Percentiles rank a stretch among this genome's conserved stretches.
These are phyloP conservation scores for Lactifluus subvellereus DNA, from an alignment of 768 basidiomycete genomes.

Conservation along the genomic window DNA sequence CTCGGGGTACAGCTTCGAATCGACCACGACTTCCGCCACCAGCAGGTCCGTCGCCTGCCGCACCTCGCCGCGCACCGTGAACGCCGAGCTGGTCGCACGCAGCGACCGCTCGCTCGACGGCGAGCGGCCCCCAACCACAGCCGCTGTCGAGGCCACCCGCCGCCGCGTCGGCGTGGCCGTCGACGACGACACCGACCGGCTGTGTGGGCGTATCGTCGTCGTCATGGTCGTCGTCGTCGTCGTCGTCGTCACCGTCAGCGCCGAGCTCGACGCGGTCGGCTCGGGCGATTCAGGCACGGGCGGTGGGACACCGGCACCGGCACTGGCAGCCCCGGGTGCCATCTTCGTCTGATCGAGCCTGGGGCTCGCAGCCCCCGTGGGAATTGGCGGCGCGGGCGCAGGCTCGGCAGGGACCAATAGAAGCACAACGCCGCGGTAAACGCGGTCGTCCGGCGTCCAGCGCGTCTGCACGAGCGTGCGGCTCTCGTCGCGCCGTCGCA, in stretches of 20 bases:
- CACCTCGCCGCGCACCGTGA: constrained; percentile 57
- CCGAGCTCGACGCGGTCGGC: neutral
- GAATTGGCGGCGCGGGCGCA: constrained; percentile 20
- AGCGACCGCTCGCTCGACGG: neutral
- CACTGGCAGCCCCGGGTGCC: neutral
- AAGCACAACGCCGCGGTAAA: constrained; percentile 48
- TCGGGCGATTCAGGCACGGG: constrained; percentile 2
- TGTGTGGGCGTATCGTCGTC: constrained; percentile 13
- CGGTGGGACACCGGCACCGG: neutral
- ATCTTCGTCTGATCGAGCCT: constrained; percentile 10
- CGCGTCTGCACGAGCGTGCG: constrained; percentile 51
- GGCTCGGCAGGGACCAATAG: constrained; percentile 33
- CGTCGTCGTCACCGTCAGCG: too few species aligned
- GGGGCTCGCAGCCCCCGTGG: neutral
- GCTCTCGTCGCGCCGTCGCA: constrained; percentile 53
- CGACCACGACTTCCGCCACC: constrained; percentile 73
- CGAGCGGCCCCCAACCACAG: neutral
- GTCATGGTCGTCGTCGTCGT: neutral
- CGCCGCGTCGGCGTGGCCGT: neutral
- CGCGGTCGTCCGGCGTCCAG: constrained; percentile 45
- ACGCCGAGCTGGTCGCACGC: constrained; percentile 44
- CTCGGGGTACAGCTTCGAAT: constrained; percentile 71
- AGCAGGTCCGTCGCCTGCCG: constrained; percentile 61
- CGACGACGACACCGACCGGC: constrained; percentile 11
- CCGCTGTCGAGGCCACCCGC: neutral